Percentiles rank a stretch among this genome's conserved stretches.
These are phyloP conservation scores for Yamadazyma membranifaciens DNA, from an alignment of 1,139 yeast genomes.

Conservation along the genomic window DNA sequence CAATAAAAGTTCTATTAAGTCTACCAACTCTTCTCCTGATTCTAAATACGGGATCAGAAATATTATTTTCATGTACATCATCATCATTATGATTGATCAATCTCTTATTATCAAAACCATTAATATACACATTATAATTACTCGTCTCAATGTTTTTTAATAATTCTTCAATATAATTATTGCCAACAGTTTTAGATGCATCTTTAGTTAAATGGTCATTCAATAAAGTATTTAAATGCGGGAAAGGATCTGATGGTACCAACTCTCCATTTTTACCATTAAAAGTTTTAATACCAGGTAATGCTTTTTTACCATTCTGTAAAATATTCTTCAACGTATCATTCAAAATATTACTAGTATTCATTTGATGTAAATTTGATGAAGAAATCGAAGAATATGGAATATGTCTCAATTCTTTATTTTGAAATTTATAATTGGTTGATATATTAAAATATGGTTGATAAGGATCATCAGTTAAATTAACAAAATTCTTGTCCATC, in stretches of 20 bases:
- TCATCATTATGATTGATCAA: slow-evolving; percentile 21
- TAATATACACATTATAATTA: slow-evolving; percentile 47
- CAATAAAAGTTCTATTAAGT: slow-evolving; percentile 68
- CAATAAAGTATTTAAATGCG: slow-evolving; percentile 39
- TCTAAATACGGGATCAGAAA: slow-evolving; percentile 60
- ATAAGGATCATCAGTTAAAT: slow-evolving; percentile 86
- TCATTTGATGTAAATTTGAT: slow-evolving; percentile 69
- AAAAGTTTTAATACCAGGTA: slow-evolving; percentile 46
- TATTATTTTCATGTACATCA: slow-evolving; percentile 22
- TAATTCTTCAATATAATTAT: slow-evolving; percentile 39
- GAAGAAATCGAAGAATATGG: slow-evolving; percentile 80
- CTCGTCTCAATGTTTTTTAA: slow-evolving; percentile 45
- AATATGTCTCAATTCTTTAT: slow-evolving; percentile 59
- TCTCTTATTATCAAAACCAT: slow-evolving; percentile 34
- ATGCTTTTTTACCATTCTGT: slow-evolving; percentile 41
- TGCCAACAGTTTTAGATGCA: slow-evolving; percentile 8
- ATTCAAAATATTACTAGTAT: slow-evolving; percentile 55
- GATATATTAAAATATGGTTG: slow-evolving; percentile 81
- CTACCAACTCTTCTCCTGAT: slow-evolving; percentile 78
- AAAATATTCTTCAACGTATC: slow-evolving; percentile 38
- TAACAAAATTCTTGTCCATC: slow-evolving; percentile 72
- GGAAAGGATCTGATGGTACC: slow-evolving; percentile 43
- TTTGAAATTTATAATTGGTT: slow-evolving; percentile 45
- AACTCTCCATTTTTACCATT: slow-evolving; percentile 46
- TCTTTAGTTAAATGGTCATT: slow-evolving; percentile 25